Evolutionary conservation across 163 green algal genomes (phyloP).

Genomic region (Chlamydomonas reinhardtii): DNA sequence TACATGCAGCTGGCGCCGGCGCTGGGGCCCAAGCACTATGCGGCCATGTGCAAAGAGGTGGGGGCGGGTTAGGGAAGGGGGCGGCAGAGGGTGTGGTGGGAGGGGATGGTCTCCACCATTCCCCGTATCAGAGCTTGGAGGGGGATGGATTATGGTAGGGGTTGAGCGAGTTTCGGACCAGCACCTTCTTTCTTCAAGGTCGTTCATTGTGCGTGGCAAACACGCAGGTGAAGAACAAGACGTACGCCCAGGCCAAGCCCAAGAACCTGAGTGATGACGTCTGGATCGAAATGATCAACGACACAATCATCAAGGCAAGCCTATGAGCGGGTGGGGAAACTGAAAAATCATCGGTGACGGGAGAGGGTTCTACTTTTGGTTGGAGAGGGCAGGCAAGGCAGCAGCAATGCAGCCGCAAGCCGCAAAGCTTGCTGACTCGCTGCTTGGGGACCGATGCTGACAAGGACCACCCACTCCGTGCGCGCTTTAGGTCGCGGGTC

Average conservation of each 20-base stretch:
- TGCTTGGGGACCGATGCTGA: not conserved
- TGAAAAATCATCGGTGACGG: too few relatives aligned
- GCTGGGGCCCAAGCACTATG: slow-evolving; percentile 57
- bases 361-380: too few relatives aligned
- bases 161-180: too few relatives aligned
- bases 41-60: slow-evolving; percentile 59
- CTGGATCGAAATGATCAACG: slow-evolving; percentile 74
- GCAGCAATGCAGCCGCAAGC: not conserved
- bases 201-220: too few relatives aligned
- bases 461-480: too few relatives aligned
- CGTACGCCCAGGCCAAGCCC: slow-evolving; percentile 67
- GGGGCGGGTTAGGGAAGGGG: not conserved
- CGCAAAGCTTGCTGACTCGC: not conserved
- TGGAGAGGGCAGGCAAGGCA: too few relatives aligned
- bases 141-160: too few relatives aligned
- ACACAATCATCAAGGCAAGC: slow-evolving; percentile 66
- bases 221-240: slow-evolving; percentile 58
- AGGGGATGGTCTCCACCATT: too few relatives aligned
- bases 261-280: slow-evolving; percentile 64
- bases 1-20: slow-evolving; percentile 54
- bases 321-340: not conserved
- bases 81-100: not conserved
- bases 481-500: not conserved
- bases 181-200: too few relatives aligned
- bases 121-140: too few relatives aligned